Conservation (phyloP, 2,329 filamentous ascomycete species). For the Colletotrichum graminicola region DNA sequence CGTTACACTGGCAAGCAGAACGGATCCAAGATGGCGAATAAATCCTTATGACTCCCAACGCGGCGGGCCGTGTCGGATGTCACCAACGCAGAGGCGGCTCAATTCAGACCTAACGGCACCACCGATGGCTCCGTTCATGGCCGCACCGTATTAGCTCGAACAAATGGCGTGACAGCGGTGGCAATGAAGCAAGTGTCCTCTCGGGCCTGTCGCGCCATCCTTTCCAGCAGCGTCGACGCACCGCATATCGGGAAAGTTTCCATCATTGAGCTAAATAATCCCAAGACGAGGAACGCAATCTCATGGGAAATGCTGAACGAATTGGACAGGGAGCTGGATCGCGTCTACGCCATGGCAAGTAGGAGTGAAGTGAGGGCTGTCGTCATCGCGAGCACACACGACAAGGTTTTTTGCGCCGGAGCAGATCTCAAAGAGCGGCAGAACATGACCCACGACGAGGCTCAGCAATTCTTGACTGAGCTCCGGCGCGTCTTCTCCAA, state of each 20-base stretch:
- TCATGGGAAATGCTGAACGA: background rate
- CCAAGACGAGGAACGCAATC: background rate
- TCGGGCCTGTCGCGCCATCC: background rate
- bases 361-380: background rate
- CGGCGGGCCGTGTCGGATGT: background rate
- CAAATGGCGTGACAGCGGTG: background rate
- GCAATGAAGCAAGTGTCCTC: background rate
- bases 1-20: background rate
- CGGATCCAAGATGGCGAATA: background rate
- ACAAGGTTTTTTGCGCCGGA: background rate
- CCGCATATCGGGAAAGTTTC: background rate
- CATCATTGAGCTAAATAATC: background rate
- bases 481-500: background rate
- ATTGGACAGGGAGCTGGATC: background rate
- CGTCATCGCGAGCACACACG: background rate
- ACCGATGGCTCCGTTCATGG: background rate
- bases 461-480: background rate
- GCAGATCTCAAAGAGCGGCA: background rate
- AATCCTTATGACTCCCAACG: background rate
- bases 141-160: background rate
- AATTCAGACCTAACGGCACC: background rate
- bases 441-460: background rate
- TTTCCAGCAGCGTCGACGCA: background rate
- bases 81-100: background rate
- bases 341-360: background rate